Percentiles rank a stretch among this genome's conserved stretches.
Conservation (phyloP, 306 rosid genomes). For the Cicer arietinum region DNA sequence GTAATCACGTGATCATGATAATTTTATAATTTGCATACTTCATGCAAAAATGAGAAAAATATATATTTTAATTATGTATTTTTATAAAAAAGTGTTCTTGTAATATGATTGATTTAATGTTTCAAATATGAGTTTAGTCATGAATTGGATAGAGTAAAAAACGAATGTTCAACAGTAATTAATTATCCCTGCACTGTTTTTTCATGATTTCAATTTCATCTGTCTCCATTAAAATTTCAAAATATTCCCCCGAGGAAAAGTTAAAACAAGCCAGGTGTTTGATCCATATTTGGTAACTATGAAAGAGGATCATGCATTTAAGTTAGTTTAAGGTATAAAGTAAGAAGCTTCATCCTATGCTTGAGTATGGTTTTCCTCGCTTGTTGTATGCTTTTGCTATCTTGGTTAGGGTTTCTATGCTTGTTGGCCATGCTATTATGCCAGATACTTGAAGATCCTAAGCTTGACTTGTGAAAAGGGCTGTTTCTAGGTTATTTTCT, state of each 20-base stretch:
- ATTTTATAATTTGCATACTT: constrained; percentile 27
- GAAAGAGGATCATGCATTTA: neutral
- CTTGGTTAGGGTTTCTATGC: constrained; percentile 3
- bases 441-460: constrained; percentile 9
- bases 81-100: neutral
- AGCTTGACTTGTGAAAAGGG: constrained; percentile 2
- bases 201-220: constrained; percentile 31
- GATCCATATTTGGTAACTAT: constrained; percentile 13
- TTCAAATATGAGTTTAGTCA: constrained; percentile 27
- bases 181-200: constrained; percentile 29
- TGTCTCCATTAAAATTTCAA: neutral
- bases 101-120: constrained; percentile 10
- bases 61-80: neutral
- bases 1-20: constrained; percentile 29
- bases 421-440: constrained; percentile 13
- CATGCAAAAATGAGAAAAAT: neutral
- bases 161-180: constrained; percentile 18
- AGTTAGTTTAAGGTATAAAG: constrained; percentile 22
- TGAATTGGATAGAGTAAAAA: neutral
- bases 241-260: neutral
- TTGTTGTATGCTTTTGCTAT: constrained; percentile 13
- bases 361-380: neutral
- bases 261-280: constrained; percentile 16
- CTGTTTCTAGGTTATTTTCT: constrained; percentile 15
- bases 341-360: neutral